Base-by-base conservation (phyloP, 176 grass and related monocot species). In the Rhynchospora pubera region DNA sequence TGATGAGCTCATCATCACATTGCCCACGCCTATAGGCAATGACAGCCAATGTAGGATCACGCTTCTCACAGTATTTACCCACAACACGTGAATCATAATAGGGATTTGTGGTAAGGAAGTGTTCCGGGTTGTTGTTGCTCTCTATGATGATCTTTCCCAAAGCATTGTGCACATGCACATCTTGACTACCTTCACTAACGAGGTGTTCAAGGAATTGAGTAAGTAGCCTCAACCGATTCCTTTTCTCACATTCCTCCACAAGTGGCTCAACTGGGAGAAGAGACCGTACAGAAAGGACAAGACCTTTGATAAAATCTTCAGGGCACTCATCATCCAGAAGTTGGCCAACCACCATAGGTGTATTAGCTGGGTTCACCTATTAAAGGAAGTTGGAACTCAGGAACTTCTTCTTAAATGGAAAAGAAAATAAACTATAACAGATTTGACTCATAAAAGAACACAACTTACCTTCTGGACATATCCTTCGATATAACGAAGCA, bases 231-330 rank as follows among this genome's bases (percentile, higher is more conserved):
- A 95, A 57, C 16, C 95, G 88, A 57, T 98, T 98, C 85, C 95
- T 94, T 86, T 98, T 98, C 95, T 98, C 92, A 0, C 90, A 98
- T 81, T 98, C 95, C 64, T 89, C 95, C 30, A 98, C 95, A 45
- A 98, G 79, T 39, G 92, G 95, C 87, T 98, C 95, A 83, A 98
- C 92, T 30, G 92, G 92, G 77, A 98, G 90, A 23, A 94, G 92
- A 81, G 89, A 93, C 39, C 92, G 92, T 22, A 94, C 95, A 86
- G 92, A 98, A 59, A 98, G 85, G 86, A 98, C 94, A 79, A 98
- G 88, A 61, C 95, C 92, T 84, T 98, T 98, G 11, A 98, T 98
- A 55, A 98, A 98, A 91, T 98, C 95, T 93, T 98, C 95, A 21
- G 95, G 95, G 79, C 95, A 98, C 16, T 93, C 95, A 66, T 94